Conservation (phyloP, 352 stramenopile species). For the Achlya hypogyna region DNA sequence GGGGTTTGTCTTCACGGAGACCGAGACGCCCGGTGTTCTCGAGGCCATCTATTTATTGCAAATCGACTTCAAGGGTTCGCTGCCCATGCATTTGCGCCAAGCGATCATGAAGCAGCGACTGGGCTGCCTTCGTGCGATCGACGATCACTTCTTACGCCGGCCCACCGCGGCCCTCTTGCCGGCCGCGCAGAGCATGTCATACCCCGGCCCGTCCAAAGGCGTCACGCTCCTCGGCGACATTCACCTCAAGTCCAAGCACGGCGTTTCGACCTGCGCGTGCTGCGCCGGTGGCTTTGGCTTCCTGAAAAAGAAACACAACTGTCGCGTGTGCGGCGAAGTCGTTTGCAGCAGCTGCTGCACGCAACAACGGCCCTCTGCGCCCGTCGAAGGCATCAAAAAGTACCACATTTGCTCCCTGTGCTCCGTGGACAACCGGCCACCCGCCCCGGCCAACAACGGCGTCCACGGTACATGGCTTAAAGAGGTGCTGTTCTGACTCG, state of each 20-base stretch:
- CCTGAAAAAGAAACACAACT: slow-evolving; percentile 69
- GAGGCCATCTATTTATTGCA: slow-evolving; percentile 77
- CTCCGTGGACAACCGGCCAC: slow-evolving; percentile 28
- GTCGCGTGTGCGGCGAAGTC: slow-evolving; percentile 63
- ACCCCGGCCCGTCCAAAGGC: not conserved
- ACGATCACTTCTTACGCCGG: slow-evolving; percentile 9
- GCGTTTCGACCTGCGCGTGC: slow-evolving; percentile 6
- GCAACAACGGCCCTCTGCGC: slow-evolving; percentile 24
- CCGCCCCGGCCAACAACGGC: not conserved
- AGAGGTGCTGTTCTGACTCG: not conserved
- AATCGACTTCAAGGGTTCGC: slow-evolving; percentile 71
- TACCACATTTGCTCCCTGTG: slow-evolving; percentile 78
- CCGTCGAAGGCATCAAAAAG: slow-evolving; percentile 66
- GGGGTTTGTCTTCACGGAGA: slow-evolving; percentile 66
- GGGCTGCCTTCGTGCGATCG: slow-evolving; percentile 4
- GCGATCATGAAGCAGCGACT: slow-evolving; percentile 17
- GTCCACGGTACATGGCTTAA: not conserved
- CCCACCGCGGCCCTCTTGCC: not conserved
- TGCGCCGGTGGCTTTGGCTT: slow-evolving; percentile 53
- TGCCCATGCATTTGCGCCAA: slow-evolving; percentile 4
- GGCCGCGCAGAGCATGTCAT: not conserved
- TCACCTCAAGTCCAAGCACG: slow-evolving; percentile 18
- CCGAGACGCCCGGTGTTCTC: slow-evolving; percentile 68
- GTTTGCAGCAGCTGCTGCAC: slow-evolving; percentile 56
- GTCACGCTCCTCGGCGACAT: slow-evolving; percentile 16